Conservation (phyloP, 371 early-diverging fungal genomes). For the Mucor mucedo region DNA sequence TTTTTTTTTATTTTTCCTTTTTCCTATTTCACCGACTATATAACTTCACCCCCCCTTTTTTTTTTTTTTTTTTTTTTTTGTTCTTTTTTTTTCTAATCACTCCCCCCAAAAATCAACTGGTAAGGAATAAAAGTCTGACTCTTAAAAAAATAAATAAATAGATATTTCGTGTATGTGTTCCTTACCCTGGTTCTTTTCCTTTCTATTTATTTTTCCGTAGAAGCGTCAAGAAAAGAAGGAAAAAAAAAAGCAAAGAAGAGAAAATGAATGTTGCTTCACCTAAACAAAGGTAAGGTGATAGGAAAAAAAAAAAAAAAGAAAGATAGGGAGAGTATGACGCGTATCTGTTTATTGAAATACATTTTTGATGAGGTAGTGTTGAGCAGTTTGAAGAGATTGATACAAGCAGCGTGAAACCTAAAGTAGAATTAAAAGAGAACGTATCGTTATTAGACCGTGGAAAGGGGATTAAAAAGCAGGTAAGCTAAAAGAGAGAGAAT, state of each 20-base stretch:
- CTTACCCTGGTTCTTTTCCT: conserved; percentile 11
- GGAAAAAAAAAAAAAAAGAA: background rate
- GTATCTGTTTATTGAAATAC: background rate
- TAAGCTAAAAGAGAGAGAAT: conserved; percentile 8
- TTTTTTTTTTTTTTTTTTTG: conserved; percentile 18
- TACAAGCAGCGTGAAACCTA: conserved; percentile 13
- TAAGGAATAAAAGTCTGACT: conserved; percentile 11
- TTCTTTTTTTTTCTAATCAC: conserved; percentile 11
- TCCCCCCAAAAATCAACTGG: too few species aligned
- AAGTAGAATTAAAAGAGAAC: conserved; percentile 24
- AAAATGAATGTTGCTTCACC: conserved; percentile 15
- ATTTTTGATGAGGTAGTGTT: background rate
- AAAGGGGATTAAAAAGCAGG: conserved; percentile 26
- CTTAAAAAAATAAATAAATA: conserved; percentile 6
- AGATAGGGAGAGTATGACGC: background rate
- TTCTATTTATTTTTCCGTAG: conserved; percentile 13
- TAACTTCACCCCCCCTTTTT: background rate
- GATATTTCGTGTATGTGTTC: background rate
- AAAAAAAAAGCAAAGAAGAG: background rate
- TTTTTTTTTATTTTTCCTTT: conserved; percentile 20
- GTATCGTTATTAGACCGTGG: conserved; percentile 30
- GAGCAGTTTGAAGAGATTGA: conserved; percentile 31
- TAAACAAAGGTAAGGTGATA: conserved; percentile 8
- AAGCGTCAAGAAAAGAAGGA: background rate
- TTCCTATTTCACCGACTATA: background rate